These are phyloP conservation scores for Tetrapyrgos nigripes DNA, from an alignment of 1,284 basidiomycete species.

Conservation along the genomic window DNA sequence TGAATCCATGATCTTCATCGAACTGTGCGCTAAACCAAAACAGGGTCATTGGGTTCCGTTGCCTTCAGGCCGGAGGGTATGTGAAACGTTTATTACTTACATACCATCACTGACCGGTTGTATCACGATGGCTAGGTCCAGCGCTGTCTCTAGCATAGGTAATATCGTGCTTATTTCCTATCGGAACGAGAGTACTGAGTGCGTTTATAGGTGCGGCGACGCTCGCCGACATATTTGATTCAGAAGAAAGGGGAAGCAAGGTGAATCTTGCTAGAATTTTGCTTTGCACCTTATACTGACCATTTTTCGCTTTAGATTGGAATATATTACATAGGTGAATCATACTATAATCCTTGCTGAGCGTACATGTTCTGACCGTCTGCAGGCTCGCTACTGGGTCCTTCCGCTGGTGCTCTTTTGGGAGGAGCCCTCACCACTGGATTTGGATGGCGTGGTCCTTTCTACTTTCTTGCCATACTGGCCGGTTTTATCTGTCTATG, in stretches of 20 bases:
- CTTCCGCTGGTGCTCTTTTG: slow-evolving; percentile 73
- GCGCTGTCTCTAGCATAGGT: background rate
- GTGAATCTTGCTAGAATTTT: slow-evolving; percentile 22
- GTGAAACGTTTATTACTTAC: slow-evolving; percentile 18
- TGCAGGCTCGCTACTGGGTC: slow-evolving; percentile 66
- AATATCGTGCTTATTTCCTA: background rate
- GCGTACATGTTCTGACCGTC: no score
- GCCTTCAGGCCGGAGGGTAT: slow-evolving; percentile 70
- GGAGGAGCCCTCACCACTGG: slow-evolving; percentile 73
- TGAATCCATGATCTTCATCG: slow-evolving; percentile 5
- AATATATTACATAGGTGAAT: slow-evolving; percentile 73
- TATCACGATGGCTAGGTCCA: background rate
- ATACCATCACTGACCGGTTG: background rate
- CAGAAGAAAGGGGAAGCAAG: slow-evolving; percentile 77
- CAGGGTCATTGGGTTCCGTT: slow-evolving; percentile 76
- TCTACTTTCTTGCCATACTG: slow-evolving; percentile 81
- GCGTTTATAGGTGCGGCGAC: slow-evolving; percentile 85
- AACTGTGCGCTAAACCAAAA: background rate
- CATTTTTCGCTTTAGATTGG: slow-evolving; percentile 56
- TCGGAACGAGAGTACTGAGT: slow-evolving; percentile 69
- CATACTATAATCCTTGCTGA: no score
- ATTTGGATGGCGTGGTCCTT: slow-evolving; percentile 79
- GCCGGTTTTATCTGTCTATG: slow-evolving; percentile 58
- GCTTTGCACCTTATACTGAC: background rate
- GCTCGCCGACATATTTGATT: slow-evolving; percentile 83